A percentile compares a stretch with the other conserved stretches of the same genome.
Evolutionary conservation across 2,329 filamentous ascomycete species (phyloP).

Genomic region (Epichloe baconii): DNA sequence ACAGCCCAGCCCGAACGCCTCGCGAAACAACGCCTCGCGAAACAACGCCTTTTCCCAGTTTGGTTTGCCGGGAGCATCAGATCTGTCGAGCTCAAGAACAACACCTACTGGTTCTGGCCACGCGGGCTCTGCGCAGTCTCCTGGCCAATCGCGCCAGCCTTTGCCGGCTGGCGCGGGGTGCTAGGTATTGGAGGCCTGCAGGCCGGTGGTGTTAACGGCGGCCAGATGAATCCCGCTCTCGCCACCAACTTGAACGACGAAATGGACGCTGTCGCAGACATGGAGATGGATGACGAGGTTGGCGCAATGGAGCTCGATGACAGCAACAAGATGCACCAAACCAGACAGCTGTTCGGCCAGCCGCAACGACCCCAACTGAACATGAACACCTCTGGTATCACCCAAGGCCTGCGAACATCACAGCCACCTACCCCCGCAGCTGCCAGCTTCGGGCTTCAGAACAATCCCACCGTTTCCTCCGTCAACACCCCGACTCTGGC

Average conservation of each 20-base stretch:
- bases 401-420: slow-evolving; percentile 70
- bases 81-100: slow-evolving; percentile 21
- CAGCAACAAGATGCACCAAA: slow-evolving; percentile 53
- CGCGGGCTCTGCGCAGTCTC: slow-evolving; percentile 12
- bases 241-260: slow-evolving; percentile 37
- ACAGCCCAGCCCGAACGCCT: slow-evolving; percentile 39
- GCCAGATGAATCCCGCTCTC: slow-evolving; percentile 31
- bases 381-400: slow-evolving; percentile 62
- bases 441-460: slow-evolving; percentile 65
- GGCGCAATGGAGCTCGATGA: slow-evolving; percentile 52
- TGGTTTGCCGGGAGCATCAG: slow-evolving; percentile 19
- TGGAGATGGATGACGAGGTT: slow-evolving; percentile 88
- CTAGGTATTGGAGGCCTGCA: slow-evolving; percentile 28
- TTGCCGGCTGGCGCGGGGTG: slow-evolving; percentile 15
- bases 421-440: slow-evolving; percentile 76
- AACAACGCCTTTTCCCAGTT: slow-evolving; percentile 30
- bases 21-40: slow-evolving; percentile 27
- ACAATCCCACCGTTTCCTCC: slow-evolving; percentile 92
- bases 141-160: slow-evolving; percentile 22
- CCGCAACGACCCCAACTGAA: slow-evolving; percentile 59
- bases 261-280: slow-evolving; percentile 78
- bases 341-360: slow-evolving; percentile 55
- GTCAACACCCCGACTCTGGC: slow-evolving; percentile 90
- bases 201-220: slow-evolving; percentile 12
- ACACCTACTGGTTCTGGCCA: slow-evolving; percentile 18